Evolutionary conservation across 2,329 filamentous ascomycete species (phyloP), one percentile per base, ranked within the genome.

Genomic region (Sclerotinia subarctica): DNA sequence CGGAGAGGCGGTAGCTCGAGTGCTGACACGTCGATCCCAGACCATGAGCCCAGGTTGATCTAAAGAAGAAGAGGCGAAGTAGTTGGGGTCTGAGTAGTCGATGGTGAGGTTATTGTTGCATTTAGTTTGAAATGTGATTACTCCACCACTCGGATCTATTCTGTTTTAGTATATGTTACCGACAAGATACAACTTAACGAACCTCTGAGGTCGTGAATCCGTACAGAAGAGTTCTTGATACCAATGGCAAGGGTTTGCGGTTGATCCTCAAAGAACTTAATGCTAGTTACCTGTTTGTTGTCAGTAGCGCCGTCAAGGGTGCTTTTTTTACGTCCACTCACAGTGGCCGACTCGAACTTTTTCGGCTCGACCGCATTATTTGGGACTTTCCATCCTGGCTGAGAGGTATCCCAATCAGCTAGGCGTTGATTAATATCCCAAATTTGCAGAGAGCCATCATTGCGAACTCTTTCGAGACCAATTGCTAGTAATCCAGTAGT

Each of bases 171-270:
- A 26, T 49, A 19, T 17, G 42, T 52, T 32, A 46, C 29, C 17
- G 51, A 8, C 49, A 7, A 59, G 13, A 21, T 29, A n/a, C 11
- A 46, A 35, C 29, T 47, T 38, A 49, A 74, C 77, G 73, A 80
- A 92, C 90, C 90, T 83, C 92, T 82, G 63, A 96, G 82, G 78
- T 95, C 92, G 73, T 93, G 92, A 38, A 94, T 85, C 21, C 90
- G 84, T 57, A 95, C 84, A 49, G 89, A 91, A 71, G 91, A 87
- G 54, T 90, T 86, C 72, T 91, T 91, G 62, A 94, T 90, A 0
- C 90, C 91, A 38, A 89, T 88, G 38, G 94, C 86, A 15, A 95
- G 80, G 29, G 89, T 90, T 71, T 92, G 86, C 11, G 92, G 91
- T 71, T 88, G 90, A 71, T 90, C 86, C 69, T 91, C 86, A 69